These are phyloP conservation scores for Aureobasidium sp. DNA, from an alignment of 2,329 filamentous ascomycete species.

Conservation along the genomic window DNA sequence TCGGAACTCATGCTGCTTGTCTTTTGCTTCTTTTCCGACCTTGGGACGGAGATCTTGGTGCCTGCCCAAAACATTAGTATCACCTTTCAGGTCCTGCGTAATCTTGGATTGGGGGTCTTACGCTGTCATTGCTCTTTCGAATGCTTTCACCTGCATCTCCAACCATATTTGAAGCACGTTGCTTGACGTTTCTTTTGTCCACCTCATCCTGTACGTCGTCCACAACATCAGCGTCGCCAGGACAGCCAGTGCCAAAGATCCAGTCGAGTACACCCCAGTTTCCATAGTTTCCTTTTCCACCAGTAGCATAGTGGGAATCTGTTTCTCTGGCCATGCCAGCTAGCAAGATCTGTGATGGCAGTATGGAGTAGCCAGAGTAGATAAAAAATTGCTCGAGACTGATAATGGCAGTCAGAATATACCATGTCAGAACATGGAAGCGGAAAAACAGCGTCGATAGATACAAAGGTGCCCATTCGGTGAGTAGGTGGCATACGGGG, in stretches of 20 bases:
- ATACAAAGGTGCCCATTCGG: conserved; percentile 57
- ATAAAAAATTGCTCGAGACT: conserved; percentile 60
- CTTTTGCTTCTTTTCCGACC: not conserved
- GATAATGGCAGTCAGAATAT: conserved; percentile 55
- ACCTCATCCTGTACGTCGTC: conserved; percentile 48
- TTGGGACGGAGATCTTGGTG: not conserved
- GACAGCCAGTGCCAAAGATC: conserved; percentile 43
- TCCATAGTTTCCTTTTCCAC: conserved; percentile 46
- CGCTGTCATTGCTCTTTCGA: conserved; percentile 13
- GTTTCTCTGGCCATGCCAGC: conserved; percentile 49
- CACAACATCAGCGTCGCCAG: conserved; percentile 40
- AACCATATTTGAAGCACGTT: conserved; percentile 28
- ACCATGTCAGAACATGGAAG: conserved; percentile 65
- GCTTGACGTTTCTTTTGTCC: conserved; percentile 46
- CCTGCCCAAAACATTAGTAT: not conserved
- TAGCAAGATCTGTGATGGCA: conserved; percentile 51
- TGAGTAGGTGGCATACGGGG: conserved; percentile 54
- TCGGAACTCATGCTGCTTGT: not conserved
- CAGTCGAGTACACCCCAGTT: conserved; percentile 57
- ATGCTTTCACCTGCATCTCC: conserved; percentile 20
- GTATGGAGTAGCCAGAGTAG: conserved; percentile 59
- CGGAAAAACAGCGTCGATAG: conserved; percentile 56
- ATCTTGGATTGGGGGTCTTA: not conserved
- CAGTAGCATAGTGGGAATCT: conserved; percentile 49
- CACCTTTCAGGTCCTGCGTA: not conserved